Evolutionary conservation across 257 asterid genomes (phyloP), one percentile per base, ranked within the genome.

Genomic region (Gynochthodes officinalis): DNA sequence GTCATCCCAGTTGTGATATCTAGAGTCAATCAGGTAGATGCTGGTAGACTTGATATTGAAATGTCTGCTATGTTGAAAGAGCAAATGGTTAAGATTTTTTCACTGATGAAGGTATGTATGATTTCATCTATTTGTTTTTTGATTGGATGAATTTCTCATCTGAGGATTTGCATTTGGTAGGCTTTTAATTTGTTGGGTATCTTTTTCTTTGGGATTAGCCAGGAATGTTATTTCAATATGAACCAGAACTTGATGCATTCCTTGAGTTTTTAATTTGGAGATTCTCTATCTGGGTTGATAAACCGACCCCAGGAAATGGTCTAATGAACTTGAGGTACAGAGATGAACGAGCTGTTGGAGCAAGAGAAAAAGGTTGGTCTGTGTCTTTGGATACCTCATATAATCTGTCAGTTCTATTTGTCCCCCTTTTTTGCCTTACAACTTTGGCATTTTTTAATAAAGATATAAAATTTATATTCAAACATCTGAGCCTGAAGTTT

Each of bases 1-100:
- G 75, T 79, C 27, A 84, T 94, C 66, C 99, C 99, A 14, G 70
- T 91, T 74, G 90, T 86, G 73, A 88, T 91, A 81, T 91, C 97
- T 39, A 87, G 99, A 85, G 99, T 94, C 67, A 91, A 88, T 80
- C 86, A 91, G 82, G 81, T 93, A 57, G 98, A 94, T 89, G 97
- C 98, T 66, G 95, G 73, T 13, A 87, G 99, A 82, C 86, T 91
- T 49, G 97, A 95, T 72, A 79, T 90, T 79, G 99, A 94, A 83
- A 94, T 94, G 97, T 89, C 98, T 9, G 97, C 99, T 57, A 94
- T 92, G 98, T 80, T 94, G 81, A 94, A 94, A 74, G 98, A 91
- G 73, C 97, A 94, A 85, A 73, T 91, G 86, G 93, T 94, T 69
- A 94, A 90, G 82, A 90, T 94, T 61, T 88, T 94, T 68, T 86